These are phyloP conservation scores for Yamadazyma kanchanaburiensis DNA, from an alignment of 1,139 yeast genomes.

Conservation along the genomic window DNA sequence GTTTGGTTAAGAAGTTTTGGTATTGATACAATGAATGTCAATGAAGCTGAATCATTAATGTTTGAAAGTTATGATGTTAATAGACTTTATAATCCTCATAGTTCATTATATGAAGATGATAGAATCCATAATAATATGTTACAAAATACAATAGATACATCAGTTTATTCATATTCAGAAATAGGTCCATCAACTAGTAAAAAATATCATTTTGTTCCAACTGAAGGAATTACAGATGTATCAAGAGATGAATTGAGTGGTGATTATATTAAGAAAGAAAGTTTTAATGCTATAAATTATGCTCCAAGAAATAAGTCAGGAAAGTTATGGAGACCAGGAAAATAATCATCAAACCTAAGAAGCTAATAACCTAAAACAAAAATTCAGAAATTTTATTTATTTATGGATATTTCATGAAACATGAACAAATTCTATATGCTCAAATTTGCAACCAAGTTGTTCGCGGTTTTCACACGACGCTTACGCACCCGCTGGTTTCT, in stretches of 20 bases:
- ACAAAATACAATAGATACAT: slow-evolving; percentile 38
- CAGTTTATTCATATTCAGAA: slow-evolving; percentile 24
- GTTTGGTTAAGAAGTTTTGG: slow-evolving; percentile 59
- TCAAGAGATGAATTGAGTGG: slow-evolving; percentile 18
- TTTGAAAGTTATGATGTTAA: slow-evolving; percentile 38
- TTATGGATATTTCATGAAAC: too few relatives aligned
- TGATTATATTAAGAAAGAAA: slow-evolving; percentile 33
- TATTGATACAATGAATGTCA: slow-evolving; percentile 47
- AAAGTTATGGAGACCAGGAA: slow-evolving; percentile 45
- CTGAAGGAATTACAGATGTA: slow-evolving; percentile 17
- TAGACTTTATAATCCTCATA: slow-evolving; percentile 28
- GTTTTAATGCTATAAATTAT: slow-evolving; percentile 43
- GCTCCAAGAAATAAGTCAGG: slow-evolving; percentile 54
- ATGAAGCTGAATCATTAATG: slow-evolving; percentile 48
- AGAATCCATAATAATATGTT: slow-evolving; percentile 21
- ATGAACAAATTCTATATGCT: too few relatives aligned
- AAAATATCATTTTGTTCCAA: slow-evolving; percentile 1
- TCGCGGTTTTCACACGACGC: too few relatives aligned
- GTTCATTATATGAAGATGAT: slow-evolving; percentile 22
- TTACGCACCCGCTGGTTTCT: neutral
- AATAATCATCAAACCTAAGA: neutral
- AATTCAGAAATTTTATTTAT: too few relatives aligned
- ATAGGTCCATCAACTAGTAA: slow-evolving; percentile 3
- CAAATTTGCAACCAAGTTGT: too few relatives aligned
- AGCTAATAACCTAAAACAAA: too few relatives aligned